Conservation (phyloP, 208 protist species). For the Herpetomonas tarakana region DNA sequence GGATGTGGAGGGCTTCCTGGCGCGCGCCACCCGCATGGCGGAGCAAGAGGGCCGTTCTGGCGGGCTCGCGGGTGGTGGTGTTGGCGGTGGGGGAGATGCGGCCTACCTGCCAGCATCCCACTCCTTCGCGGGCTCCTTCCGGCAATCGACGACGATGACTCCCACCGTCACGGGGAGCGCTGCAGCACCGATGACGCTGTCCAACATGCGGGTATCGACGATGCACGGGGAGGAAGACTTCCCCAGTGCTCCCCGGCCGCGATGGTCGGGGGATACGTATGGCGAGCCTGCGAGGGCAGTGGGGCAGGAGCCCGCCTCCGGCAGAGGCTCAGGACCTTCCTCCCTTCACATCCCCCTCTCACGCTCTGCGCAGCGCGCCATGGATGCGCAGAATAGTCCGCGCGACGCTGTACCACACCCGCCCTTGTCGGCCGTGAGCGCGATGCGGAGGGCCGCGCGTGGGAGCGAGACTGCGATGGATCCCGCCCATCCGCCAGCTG, state of each 20-base stretch:
- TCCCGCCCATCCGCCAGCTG: background rate
- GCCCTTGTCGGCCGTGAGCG: background rate
- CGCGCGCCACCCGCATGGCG: background rate
- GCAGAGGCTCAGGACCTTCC: too few species aligned
- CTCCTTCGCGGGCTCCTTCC: background rate
- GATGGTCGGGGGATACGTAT: too few species aligned
- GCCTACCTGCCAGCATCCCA: background rate
- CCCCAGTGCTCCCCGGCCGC: too few species aligned
- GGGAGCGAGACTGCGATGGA: too few species aligned
- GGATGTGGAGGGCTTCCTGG: constrained; percentile 1
- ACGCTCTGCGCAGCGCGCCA: too few species aligned
- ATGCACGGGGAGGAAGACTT: too few species aligned
- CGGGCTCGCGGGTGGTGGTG: background rate
- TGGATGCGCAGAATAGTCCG: too few species aligned
- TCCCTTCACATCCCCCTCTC: too few species aligned
- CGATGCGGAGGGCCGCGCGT: background rate
- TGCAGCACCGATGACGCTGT: background rate
- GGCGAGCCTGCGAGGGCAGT: too few species aligned
- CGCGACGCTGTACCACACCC: background rate
- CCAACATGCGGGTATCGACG: background rate
- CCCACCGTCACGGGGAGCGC: background rate
- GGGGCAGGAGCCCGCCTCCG: too few species aligned
- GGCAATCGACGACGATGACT: too few species aligned
- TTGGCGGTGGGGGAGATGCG: too few species aligned
- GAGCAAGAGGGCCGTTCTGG: background rate